These are phyloP conservation scores for Cryptococcus floricola DNA, from an alignment of 1,284 basidiomycete genomes.

Conservation along the genomic window DNA sequence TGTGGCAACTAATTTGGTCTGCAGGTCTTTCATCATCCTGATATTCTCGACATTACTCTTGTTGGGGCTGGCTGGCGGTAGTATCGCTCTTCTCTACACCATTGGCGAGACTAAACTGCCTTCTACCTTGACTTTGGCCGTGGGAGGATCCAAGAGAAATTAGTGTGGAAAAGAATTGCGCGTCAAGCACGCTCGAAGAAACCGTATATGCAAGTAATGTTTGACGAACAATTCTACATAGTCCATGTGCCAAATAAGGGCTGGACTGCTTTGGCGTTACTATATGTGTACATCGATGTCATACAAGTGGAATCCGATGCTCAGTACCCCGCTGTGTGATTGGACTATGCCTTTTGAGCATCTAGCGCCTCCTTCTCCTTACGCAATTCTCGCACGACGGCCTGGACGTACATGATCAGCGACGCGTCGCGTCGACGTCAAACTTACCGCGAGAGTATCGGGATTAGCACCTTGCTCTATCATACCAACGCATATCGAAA, in stretches of 20 bases:
- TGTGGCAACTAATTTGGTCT: not conserved
- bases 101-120: conserved; percentile 46
- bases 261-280: not conserved
- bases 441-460: conserved; percentile 43
- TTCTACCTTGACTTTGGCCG: conserved; percentile 44
- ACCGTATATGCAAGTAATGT: too few relatives aligned
- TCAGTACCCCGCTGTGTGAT: not conserved
- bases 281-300: not conserved
- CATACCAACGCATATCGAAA: conserved; percentile 46
- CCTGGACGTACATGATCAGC: conserved; percentile 8
- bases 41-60: conserved; percentile 40
- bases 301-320: not conserved
- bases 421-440: not conserved
- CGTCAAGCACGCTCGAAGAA: too few relatives aligned
- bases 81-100: conserved; percentile 33
- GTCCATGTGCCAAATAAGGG: not conserved
- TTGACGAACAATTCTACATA: too few relatives aligned
- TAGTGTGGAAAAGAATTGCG: too few relatives aligned
- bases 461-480: conserved; percentile 47
- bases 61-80: conserved; percentile 22
- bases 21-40: conserved; percentile 42
- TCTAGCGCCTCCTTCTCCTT: conserved; percentile 17
- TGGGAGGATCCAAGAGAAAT: conserved; percentile 19
- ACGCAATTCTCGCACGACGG: conserved; percentile 25
- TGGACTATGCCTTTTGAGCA: not conserved